These are phyloP conservation scores for Trypanosomatidae sp. DNA, from an alignment of 208 protist genomes.

Conservation along the genomic window DNA sequence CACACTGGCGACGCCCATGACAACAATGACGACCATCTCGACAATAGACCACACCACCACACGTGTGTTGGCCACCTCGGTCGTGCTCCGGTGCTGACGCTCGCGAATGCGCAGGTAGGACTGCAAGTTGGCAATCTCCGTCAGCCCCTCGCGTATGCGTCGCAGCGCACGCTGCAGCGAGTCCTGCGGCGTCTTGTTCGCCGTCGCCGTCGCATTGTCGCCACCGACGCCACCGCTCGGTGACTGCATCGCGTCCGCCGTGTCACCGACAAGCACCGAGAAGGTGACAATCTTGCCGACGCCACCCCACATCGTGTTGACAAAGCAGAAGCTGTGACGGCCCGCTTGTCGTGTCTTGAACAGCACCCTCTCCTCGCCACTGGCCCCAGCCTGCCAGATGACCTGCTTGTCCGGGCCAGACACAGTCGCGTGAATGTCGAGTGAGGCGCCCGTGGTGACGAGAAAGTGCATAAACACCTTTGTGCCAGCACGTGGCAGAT, in stretches of 20 bases:
- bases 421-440: constrained; percentile 66
- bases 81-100: constrained; percentile 54
- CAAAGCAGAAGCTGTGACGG: constrained; percentile 75
- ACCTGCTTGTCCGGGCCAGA: constrained; percentile 23
- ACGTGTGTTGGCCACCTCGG: constrained; percentile 71
- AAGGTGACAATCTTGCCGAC: constrained; percentile 75
- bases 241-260: not conserved
- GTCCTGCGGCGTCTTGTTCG: constrained; percentile 9
- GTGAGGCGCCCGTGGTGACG: constrained; percentile 54
- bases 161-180: constrained; percentile 40
- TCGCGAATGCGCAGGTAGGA: constrained; percentile 45
- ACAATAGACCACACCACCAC: constrained; percentile 68
- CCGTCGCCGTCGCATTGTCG: not conserved
- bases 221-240: not conserved
- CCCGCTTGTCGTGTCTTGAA: constrained; percentile 61
- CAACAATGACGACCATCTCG: constrained; percentile 47
- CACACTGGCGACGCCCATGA: constrained; percentile 63
- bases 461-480: constrained; percentile 71
- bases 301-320: constrained; percentile 76
- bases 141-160: constrained; percentile 44
- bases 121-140: constrained; percentile 72
- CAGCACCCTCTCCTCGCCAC: constrained; percentile 52
- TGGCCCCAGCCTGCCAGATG: constrained; percentile 35
- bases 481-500: constrained; percentile 19
- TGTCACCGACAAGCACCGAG: constrained; percentile 34